phyloP scores from a whole-genome alignment of 202 grass and related monocot genomes.

The Hordeum pubiflorum region DNA sequence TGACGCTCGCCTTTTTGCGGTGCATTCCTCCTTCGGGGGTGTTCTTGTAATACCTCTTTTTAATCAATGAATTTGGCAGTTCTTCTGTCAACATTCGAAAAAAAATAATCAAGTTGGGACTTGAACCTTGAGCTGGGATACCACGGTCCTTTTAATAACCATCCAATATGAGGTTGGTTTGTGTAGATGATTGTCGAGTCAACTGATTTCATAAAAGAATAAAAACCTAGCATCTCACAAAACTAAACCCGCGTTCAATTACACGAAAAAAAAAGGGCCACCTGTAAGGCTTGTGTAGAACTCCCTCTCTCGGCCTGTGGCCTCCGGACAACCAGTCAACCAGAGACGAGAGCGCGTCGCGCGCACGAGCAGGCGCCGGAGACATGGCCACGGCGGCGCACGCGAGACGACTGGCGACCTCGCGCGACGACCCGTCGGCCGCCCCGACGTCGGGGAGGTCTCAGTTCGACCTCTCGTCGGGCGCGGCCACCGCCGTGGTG shows the following conservation, averaged over 20 bases:
- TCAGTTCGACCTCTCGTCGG: slow-evolving; percentile 38
- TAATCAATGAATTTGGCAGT: too few species aligned
- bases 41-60: too few species aligned
- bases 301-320: neutral
- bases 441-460: slow-evolving; percentile 4
- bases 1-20: too few species aligned
- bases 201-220: too few species aligned
- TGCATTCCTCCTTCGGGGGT: too few species aligned
- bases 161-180: too few species aligned
- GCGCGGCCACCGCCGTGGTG: slow-evolving; percentile 34
- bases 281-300: neutral
- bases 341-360: neutral
- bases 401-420: slow-evolving; percentile 19
- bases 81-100: too few species aligned
- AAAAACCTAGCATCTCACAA: neutral
- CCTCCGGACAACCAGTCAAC: neutral
- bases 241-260: neutral
- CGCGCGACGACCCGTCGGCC: neutral
- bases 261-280: neutral
- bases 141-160: too few species aligned
- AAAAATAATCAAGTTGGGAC: too few species aligned
- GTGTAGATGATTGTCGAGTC: too few species aligned
- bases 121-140: too few species aligned
- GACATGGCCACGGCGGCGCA: slow-evolving; percentile 19
- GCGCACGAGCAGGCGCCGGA: neutral